A percentile compares a stretch with the other conserved stretches of the same genome.
These are phyloP conservation scores for Hirsutella minnesotensis DNA, from an alignment of 2,329 filamentous ascomycete genomes.

Conservation along the genomic window DNA sequence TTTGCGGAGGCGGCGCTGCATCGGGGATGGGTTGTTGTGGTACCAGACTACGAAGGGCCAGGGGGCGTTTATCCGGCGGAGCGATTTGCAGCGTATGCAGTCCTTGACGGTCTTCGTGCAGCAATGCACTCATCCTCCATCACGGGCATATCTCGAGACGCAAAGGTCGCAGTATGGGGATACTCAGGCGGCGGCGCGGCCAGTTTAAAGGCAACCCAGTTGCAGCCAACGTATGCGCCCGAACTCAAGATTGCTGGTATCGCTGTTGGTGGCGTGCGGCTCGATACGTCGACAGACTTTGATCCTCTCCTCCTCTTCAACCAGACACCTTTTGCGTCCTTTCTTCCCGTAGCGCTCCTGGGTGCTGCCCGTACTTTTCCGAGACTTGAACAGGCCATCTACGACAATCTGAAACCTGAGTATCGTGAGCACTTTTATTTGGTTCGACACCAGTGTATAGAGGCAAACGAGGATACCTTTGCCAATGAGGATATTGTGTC, in stretches of 20 bases:
- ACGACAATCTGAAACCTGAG: slow-evolving; percentile 9
- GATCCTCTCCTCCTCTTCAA: slow-evolving; percentile 6
- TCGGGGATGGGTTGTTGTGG: slow-evolving; percentile 32
- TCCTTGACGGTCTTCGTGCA: slow-evolving; percentile 30
- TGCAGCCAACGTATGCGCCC: slow-evolving; percentile 14
- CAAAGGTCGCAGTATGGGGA: slow-evolving; percentile 31
- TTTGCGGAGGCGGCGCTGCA: slow-evolving; percentile 18
- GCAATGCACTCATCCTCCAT: slow-evolving; percentile 16
- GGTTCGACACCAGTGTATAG: slow-evolving; percentile 13
- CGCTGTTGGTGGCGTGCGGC: slow-evolving; percentile 12
- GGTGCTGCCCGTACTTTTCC: slow-evolving; percentile 12
- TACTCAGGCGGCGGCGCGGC: slow-evolving; percentile 14
- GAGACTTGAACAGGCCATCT: slow-evolving; percentile 4
- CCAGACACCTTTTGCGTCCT: slow-evolving; percentile 5
- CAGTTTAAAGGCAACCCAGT: slow-evolving; percentile 11
- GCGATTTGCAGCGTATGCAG: slow-evolving; percentile 26
- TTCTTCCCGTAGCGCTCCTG: slow-evolving; percentile 10
- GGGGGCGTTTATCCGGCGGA: slow-evolving; percentile 29
- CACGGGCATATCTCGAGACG: slow-evolving; percentile 18
- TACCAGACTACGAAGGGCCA: slow-evolving; percentile 35
- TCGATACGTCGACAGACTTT: slow-evolving; percentile 7
- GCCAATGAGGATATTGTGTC: slow-evolving; percentile 20
- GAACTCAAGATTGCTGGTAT: slow-evolving; percentile 13
- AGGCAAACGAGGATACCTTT: slow-evolving; percentile 15
- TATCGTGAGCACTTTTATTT: slow-evolving; percentile 16